A percentile compares a stretch with the other conserved stretches of the same genome.
These are phyloP conservation scores for Lodderomyces oxycetoniae DNA, from an alignment of 1,139 yeast species.

Conservation along the genomic window DNA sequence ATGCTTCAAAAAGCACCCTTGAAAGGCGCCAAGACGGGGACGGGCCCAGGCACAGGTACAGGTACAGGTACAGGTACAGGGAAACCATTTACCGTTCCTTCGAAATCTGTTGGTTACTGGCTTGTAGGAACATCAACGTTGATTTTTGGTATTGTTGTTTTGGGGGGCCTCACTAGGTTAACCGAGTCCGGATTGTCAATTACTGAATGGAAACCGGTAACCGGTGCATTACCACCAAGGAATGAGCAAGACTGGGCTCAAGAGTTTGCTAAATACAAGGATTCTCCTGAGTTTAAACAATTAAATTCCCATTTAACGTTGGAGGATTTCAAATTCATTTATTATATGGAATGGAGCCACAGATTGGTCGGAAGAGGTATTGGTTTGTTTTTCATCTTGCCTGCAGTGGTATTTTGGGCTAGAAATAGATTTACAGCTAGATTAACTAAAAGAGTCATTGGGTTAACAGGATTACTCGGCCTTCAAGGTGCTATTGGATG, in stretches of 20 bases:
- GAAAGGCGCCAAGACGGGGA: not conserved
- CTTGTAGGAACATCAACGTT: slow-evolving; percentile 83
- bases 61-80: too few relatives aligned
- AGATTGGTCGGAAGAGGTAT: slow-evolving; percentile 87
- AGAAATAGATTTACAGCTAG: slow-evolving; percentile 63
- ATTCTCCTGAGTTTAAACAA: slow-evolving; percentile 87
- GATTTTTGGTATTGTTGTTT: slow-evolving; percentile 92
- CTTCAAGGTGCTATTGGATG: slow-evolving; percentile 96
- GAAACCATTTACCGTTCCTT: slow-evolving; percentile 24
- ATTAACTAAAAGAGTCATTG: slow-evolving; percentile 63
- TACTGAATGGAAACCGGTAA: slow-evolving; percentile 98
- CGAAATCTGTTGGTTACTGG: slow-evolving; percentile 76
- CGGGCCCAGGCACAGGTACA: too few relatives aligned
- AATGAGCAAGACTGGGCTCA: slow-evolving; percentile 74
- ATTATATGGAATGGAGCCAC: slow-evolving; percentile 97
- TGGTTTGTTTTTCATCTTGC: slow-evolving; percentile 76
- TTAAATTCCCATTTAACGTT: slow-evolving; percentile 85
- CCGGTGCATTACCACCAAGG: slow-evolving; percentile 90
- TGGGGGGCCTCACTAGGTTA: slow-evolving; percentile 92
- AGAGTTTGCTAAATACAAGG: slow-evolving; percentile 76
- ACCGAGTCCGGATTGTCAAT: slow-evolving; percentile 95
- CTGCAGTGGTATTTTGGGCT: slow-evolving; percentile 77
- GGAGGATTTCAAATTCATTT: slow-evolving; percentile 93
- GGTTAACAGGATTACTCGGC: slow-evolving; percentile 74
- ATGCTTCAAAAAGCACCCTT: not conserved